A percentile compares a stretch with the other conserved stretches of the same genome.
These are phyloP conservation scores for Phanerodontia chrysosporium DNA, from an alignment of 768 basidiomycete species.

Conservation along the genomic window DNA sequence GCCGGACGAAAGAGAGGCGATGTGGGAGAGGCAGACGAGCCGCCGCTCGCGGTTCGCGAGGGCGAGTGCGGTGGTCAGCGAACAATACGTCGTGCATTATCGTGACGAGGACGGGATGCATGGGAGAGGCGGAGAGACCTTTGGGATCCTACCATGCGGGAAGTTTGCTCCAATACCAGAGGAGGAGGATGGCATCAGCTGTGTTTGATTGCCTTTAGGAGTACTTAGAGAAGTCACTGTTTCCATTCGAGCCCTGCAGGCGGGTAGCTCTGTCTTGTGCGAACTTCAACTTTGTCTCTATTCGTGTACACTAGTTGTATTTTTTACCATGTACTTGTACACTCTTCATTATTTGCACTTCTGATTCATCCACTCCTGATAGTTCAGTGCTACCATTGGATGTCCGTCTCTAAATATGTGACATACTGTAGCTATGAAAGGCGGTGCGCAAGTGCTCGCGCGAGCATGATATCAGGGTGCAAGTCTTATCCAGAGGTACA, in stretches of 20 bases:
- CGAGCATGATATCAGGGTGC: too few species aligned
- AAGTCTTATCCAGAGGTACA: too few species aligned
- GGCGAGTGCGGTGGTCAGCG: neutral
- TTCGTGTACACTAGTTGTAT: neutral
- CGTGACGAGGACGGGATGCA: neutral
- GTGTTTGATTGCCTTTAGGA: neutral
- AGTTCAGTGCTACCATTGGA: too few species aligned
- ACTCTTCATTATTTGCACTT: neutral
- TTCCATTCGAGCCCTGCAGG: neutral
- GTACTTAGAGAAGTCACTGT: neutral
- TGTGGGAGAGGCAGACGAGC: conserved; percentile 1
- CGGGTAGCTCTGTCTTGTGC: neutral
- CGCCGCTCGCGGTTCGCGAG: conserved; percentile 9
- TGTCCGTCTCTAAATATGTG: too few species aligned
- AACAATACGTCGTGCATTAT: conserved; percentile 7
- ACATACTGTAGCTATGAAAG: too few species aligned
- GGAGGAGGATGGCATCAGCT: conserved; percentile 1
- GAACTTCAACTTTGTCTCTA: too few species aligned
- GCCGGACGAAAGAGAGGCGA: neutral
- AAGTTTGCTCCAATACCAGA: conserved; percentile 9
- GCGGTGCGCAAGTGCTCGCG: too few species aligned
- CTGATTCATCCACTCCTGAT: too few species aligned
- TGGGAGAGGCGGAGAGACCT: conserved; percentile 8
- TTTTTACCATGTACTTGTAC: neutral
- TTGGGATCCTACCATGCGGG: conserved; percentile 6